A percentile compares a stretch with the other conserved stretches of the same genome.
These are phyloP conservation scores for Diversispora epigaea DNA, from an alignment of 192 early-diverging fungal species.

Conservation along the genomic window DNA sequence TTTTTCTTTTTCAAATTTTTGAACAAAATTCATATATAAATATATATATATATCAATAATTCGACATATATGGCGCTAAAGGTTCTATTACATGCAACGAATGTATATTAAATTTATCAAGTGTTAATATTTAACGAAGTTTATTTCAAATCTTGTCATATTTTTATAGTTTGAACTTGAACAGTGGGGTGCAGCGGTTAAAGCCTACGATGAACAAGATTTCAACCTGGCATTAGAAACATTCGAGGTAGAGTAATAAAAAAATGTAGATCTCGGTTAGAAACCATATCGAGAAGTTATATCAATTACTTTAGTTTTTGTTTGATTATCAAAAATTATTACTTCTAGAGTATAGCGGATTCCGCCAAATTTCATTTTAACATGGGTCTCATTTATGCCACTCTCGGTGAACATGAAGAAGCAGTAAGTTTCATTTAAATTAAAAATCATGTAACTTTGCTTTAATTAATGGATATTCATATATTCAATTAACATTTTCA, in stretches of 20 bases:
- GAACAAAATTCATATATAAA: too few species aligned
- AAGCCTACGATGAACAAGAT: slow-evolving; percentile 72
- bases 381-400: slow-evolving; percentile 80
- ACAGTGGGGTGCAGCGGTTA: slow-evolving; percentile 77
- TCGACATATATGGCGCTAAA: too few species aligned
- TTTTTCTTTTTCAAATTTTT: too few species aligned
- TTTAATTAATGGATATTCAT: neutral
- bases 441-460: too few species aligned
- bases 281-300: neutral
- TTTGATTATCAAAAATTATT: slow-evolving; percentile 9
- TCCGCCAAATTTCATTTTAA: slow-evolving; percentile 96
- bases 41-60: too few species aligned
- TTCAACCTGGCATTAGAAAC: slow-evolving; percentile 64
- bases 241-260: slow-evolving; percentile 59
- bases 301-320: slow-evolving; percentile 15
- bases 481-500: slow-evolving; percentile 23
- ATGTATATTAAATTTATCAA: too few species aligned
- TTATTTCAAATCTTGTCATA: neutral
- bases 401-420: slow-evolving; percentile 67
- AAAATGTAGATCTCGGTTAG: neutral
- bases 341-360: slow-evolving; percentile 74
- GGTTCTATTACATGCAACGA: too few species aligned
- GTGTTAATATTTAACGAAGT: too few species aligned
- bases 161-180: slow-evolving; percentile 69
- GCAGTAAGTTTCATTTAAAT: slow-evolving; percentile 66